Conservation (phyloP, 1,139 yeast genomes). For the Lodderomyces metapsilosis region DNA sequence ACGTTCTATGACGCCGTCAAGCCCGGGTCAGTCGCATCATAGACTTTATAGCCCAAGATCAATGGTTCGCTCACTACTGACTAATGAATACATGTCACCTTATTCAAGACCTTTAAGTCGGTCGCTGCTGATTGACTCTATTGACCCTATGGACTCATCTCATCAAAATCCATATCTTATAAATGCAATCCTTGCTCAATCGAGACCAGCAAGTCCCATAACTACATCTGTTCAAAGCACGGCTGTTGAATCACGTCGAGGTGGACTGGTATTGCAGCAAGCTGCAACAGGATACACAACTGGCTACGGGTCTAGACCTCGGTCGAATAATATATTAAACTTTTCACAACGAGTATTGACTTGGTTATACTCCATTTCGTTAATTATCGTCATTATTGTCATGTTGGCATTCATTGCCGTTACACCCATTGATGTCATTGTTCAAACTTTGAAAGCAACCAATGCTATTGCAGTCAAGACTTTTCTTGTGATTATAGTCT, state of each 20-base stretch:
- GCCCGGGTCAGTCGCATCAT: background rate
- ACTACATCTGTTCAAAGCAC: background rate
- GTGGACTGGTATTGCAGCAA: slow-evolving; percentile 4
- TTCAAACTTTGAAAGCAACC: slow-evolving; percentile 54
- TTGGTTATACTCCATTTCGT: slow-evolving; percentile 58
- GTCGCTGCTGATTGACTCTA: slow-evolving; percentile 5
- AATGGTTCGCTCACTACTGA: background rate
- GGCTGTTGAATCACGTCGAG: background rate
- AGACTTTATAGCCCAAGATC: background rate
- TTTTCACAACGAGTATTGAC: slow-evolving; percentile 39
- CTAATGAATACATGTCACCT: background rate
- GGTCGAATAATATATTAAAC: slow-evolving; percentile 15
- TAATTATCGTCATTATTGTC: slow-evolving; percentile 48
- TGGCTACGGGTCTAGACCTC: background rate
- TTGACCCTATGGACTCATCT: slow-evolving; percentile 2
- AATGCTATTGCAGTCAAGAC: slow-evolving; percentile 58
- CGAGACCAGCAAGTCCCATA: background rate
- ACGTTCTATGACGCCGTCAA: background rate
- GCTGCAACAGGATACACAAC: slow-evolving; percentile 10
- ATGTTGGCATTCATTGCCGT: slow-evolving; percentile 60
- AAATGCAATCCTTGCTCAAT: background rate
- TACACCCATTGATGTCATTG: slow-evolving; percentile 73
- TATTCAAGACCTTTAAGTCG: slow-evolving; percentile 1
- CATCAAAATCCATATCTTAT: slow-evolving; percentile 1
- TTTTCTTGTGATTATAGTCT: slow-evolving; percentile 71